Base-by-base conservation (phyloP, 2,329 filamentous ascomycete genomes). In the Aspergillus brunneoviolaceus region DNA sequence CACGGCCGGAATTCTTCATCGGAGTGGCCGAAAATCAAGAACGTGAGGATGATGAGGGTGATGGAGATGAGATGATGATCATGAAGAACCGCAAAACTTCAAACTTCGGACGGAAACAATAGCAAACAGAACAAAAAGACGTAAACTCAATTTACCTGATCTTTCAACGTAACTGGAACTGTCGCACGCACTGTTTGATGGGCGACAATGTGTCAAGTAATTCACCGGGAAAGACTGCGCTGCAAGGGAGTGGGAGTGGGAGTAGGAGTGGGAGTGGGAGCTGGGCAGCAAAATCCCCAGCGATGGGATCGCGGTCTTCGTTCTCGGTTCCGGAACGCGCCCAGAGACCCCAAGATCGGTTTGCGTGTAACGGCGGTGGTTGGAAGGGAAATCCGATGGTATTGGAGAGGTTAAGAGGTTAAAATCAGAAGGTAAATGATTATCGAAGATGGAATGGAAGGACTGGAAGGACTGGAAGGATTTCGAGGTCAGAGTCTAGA, bases 121-220 rank as follows among this genome's bases (percentile, higher is more conserved):
- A 47, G 51, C 58, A 42, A 29, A 55, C 14, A 52, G 31, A 29
- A 49, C 53, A 27, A 55, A 49, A 51, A 50, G 39, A 39, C 54
- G 16, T 31, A 57, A 47, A 49, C 53, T 21, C 42, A 23, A 50
- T 54, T 33, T 53, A 52, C 58, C 42, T 63, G 59, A 57, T 66
- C 65, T 62, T 66, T 56, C 49, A 35, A 56, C 55, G 47, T 49
- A 51, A 60, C 52, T 45, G 39, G n/a, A 12, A n/a, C 39, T 45
- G 39, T 45, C 16, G 14, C 5, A 1, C 27, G 27, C 27, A 29
- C 7, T 29, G 7, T 29, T 9, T 9, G 27, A 10, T 29, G 27
- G 7, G 6, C 16, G 16, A 54, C 59, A 64, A 65, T 61, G 65
- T 61, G 61, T 66, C 62, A 62, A 59, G 60, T 58, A 60, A 57